A percentile compares a stretch with the other conserved stretches of the same genome.
phyloP scores from a whole-genome alignment of 164 flowering plant genomes.

The Stephania japonica region DNA sequence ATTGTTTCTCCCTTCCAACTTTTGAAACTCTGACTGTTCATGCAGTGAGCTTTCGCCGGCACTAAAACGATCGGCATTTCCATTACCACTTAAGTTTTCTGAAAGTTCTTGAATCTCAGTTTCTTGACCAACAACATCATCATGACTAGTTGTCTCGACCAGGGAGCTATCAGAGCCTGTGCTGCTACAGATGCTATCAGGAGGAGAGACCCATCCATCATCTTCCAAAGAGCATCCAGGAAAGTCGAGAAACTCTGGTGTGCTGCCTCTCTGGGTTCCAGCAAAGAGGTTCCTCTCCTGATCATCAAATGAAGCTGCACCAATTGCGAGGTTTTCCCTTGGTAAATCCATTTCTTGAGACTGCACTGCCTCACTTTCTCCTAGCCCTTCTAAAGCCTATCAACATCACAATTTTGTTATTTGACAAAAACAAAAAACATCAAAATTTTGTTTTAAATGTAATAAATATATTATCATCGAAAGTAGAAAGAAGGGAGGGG shows the following conservation, averaged over 20 bases:
- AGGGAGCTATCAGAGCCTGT: slow-evolving; percentile 41
- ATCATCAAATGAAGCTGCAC: slow-evolving; percentile 31
- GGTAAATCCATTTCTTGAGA: slow-evolving; percentile 52
- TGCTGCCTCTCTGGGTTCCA: slow-evolving; percentile 23
- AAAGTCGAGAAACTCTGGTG: slow-evolving; percentile 27
- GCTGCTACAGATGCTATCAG: slow-evolving; percentile 59
- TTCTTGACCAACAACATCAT: slow-evolving; percentile 25
- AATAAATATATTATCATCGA: neutral
- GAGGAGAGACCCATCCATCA: slow-evolving; percentile 91
- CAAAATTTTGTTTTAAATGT: neutral
- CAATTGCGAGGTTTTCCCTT: slow-evolving; percentile 41
- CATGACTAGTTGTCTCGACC: slow-evolving; percentile 38
- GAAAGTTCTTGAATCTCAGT: slow-evolving; percentile 25
- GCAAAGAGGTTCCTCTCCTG: slow-evolving; percentile 33
- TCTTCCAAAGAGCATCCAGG: slow-evolving; percentile 40
- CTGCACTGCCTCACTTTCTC: slow-evolving; percentile 69
- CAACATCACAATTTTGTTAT: slow-evolving; percentile 8
- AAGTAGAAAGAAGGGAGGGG: neutral
- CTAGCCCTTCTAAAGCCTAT: slow-evolving; percentile 91
- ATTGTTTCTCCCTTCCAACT: slow-evolving; percentile 18
- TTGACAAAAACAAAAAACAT: too few relatives aligned
- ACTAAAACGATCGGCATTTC: slow-evolving; percentile 21
- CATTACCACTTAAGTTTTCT: slow-evolving; percentile 15
- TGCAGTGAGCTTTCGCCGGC: slow-evolving; percentile 18
- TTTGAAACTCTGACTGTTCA: slow-evolving; percentile 25